Evolutionary conservation across 257 asterid species (phyloP).

Genomic region (Oldenlandia corymbosa): DNA sequence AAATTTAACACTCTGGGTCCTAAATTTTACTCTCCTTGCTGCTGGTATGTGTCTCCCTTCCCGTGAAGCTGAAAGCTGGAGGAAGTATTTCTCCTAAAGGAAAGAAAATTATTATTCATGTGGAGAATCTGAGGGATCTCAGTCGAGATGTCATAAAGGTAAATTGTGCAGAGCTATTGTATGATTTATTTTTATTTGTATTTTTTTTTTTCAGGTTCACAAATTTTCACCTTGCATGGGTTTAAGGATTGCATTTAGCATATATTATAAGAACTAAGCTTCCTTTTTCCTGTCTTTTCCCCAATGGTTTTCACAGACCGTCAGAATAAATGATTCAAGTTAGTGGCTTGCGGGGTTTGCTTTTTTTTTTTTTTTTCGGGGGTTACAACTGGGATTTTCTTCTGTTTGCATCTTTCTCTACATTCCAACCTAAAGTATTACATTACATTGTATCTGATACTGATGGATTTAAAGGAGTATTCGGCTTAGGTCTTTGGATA

Average conservation of each 20-base stretch:
- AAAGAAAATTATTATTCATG: conserved; percentile 59
- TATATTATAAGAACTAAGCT: too few species aligned
- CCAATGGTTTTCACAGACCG: too few species aligned
- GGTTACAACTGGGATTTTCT: too few species aligned
- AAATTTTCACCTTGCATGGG: background rate
- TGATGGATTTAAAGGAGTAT: too few species aligned
- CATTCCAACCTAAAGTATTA: too few species aligned
- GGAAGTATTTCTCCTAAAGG: conserved; percentile 84
- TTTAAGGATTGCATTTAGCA: too few species aligned
- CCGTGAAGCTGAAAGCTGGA: conserved; percentile 79
- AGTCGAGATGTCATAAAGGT: conserved; percentile 96
- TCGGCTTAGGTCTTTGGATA: too few species aligned
- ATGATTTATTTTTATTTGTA: background rate
- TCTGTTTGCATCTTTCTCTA: too few species aligned
- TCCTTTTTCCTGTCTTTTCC: background rate
- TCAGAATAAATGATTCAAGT: background rate
- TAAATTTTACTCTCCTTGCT: background rate
- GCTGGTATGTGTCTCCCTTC: conserved; percentile 10
- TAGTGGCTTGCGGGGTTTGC: too few species aligned
- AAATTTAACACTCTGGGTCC: background rate
- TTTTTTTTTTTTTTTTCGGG: too few species aligned
- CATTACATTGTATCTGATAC: too few species aligned
- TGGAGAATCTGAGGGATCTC: conserved; percentile 67
- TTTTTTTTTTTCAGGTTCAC: background rate
- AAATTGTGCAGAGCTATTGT: background rate